Conservation (phyloP, 2,329 filamentous ascomycete genomes). For the Pyrenophora tritici-repentis region DNA sequence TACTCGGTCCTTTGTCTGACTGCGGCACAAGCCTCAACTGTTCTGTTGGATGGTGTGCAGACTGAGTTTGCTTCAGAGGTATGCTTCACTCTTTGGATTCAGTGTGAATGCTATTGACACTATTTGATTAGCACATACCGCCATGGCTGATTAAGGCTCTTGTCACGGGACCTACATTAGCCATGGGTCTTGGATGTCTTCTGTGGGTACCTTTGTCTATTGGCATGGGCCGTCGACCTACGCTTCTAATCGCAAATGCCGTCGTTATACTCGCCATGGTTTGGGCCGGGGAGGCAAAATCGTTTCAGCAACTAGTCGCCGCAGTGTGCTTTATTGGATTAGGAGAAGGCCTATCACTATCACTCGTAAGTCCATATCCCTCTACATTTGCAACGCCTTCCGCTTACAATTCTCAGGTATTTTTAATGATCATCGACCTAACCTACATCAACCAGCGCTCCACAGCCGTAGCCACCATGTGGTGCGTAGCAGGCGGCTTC, state of each 20-base stretch:
- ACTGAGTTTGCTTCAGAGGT: slow-evolving; percentile 23
- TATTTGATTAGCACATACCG: neutral
- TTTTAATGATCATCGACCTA: slow-evolving; percentile 48
- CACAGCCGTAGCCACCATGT: slow-evolving; percentile 41
- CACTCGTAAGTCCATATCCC: slow-evolving; percentile 24
- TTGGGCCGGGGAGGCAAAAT: slow-evolving; percentile 30
- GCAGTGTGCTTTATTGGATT: slow-evolving; percentile 44
- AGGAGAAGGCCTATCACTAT: slow-evolving; percentile 39
- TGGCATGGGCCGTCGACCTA: slow-evolving; percentile 47
- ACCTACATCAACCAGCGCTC: slow-evolving; percentile 50
- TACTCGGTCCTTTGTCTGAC: slow-evolving; percentile 21
- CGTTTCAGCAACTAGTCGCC: slow-evolving; percentile 35
- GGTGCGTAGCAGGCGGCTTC: slow-evolving; percentile 35
- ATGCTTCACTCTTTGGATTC: neutral
- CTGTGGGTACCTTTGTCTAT: slow-evolving; percentile 48
- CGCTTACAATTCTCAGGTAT: slow-evolving; percentile 27
- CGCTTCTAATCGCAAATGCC: slow-evolving; percentile 39
- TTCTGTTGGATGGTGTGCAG: slow-evolving; percentile 21
- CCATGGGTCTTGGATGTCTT: slow-evolving; percentile 45
- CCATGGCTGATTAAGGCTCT: slow-evolving; percentile 33
- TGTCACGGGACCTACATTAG: slow-evolving; percentile 37
- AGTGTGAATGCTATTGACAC: neutral
- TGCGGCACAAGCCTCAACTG: slow-evolving; percentile 25
- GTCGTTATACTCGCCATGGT: slow-evolving; percentile 35
- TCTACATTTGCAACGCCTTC: neutral